Evolutionary conservation across 352 stramenopile genomes (phyloP).

Genomic region (Phytophthora fragariaefolia): DNA sequence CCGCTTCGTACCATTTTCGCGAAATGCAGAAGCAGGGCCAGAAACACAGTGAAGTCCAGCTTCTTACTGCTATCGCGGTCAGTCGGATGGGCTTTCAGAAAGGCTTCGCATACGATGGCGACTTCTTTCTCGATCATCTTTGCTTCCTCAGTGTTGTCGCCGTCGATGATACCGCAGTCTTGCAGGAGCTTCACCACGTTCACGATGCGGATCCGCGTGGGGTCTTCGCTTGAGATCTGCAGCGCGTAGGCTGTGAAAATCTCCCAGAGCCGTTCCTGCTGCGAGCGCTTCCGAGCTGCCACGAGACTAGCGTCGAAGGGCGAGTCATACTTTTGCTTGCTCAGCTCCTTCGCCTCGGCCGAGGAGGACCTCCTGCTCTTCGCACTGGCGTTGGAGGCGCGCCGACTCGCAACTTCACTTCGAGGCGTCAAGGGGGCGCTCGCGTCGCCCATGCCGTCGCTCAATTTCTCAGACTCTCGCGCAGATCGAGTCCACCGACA

Average conservation of each 20-base stretch:
- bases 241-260: conserved; percentile 81
- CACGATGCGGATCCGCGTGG: conserved; percentile 68
- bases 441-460: conserved; percentile 10
- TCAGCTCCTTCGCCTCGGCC: conserved; percentile 35
- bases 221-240: conserved; percentile 80
- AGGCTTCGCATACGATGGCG: conserved; percentile 78
- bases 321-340: conserved; percentile 59
- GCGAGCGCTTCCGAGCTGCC: conserved; percentile 53
- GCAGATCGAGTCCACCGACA: background rate
- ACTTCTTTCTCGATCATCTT: conserved; percentile 79
- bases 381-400: conserved; percentile 21
- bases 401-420: conserved; percentile 12
- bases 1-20: conserved; percentile 59
- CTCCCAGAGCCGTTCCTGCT: conserved; percentile 81
- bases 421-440: conserved; percentile 4
- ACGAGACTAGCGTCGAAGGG: conserved; percentile 72
- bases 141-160: conserved; percentile 52
- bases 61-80: conserved; percentile 70
- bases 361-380: conserved; percentile 17
- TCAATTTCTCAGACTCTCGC: background rate
- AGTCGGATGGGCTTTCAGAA: conserved; percentile 63
- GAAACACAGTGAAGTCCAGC: conserved; percentile 74
- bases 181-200: conserved; percentile 82
- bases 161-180: conserved; percentile 76
- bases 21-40: conserved; percentile 72